Percentiles rank a stretch among this genome's conserved stretches.
Evolutionary conservation across 148 eudicot species (phyloP).

Genomic region (Chenopodium suecicum): DNA sequence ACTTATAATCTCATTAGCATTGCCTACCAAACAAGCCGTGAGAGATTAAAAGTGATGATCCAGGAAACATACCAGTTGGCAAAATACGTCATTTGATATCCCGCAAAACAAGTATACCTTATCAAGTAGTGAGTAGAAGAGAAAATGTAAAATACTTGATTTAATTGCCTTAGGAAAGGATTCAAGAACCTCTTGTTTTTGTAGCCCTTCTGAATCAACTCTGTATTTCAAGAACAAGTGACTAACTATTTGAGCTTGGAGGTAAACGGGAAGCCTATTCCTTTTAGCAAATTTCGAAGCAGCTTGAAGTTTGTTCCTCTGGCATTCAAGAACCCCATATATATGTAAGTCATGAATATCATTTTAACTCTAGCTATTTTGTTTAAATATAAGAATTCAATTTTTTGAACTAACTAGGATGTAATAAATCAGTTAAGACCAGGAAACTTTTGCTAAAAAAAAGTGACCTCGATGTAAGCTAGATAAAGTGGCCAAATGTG

Average conservation of each 20-base stretch:
- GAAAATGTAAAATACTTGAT: constrained; percentile 65
- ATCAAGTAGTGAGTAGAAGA: constrained; percentile 67
- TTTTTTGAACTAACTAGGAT: no score
- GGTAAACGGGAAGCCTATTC: constrained; percentile 59
- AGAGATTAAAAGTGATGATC: background rate
- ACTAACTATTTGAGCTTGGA: constrained; percentile 82
- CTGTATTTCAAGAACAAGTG: constrained; percentile 72
- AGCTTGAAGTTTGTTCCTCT: constrained; percentile 82
- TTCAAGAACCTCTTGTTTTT: constrained; percentile 73
- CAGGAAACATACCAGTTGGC: constrained; percentile 61
- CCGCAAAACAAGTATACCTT: constrained; percentile 71
- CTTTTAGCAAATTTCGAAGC: constrained; percentile 76
- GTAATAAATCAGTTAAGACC: no score
- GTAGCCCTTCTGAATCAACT: constrained; percentile 83
- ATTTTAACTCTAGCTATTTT: no score
- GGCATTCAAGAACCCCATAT: background rate
- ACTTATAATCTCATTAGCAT: no score
- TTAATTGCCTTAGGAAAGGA: constrained; percentile 79
- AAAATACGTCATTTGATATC: constrained; percentile 76
- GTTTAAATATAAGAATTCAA: background rate
- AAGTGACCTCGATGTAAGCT: no score
- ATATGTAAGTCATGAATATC: no score
- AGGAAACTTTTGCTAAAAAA: no score
- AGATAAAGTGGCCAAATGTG: no score
- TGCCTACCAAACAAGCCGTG: no score